Evolutionary conservation across 805 yeast species (phyloP).

Genomic region (Yarrowia keelungensis): DNA sequence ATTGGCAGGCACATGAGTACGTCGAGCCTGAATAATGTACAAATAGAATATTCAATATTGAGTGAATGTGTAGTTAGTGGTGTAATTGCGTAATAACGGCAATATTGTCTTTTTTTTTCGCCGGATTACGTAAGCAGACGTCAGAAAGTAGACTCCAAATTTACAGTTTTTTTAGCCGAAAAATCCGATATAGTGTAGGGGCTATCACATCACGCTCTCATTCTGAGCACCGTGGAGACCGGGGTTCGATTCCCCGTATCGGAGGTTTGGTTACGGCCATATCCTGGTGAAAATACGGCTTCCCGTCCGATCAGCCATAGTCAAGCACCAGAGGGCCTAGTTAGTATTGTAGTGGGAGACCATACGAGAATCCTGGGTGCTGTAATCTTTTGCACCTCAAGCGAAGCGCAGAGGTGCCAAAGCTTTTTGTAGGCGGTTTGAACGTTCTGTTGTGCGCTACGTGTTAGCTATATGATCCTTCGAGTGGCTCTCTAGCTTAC

Average conservation of each 20-base stretch:
- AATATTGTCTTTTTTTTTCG: no score
- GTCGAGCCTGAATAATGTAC: background rate
- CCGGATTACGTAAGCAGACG: no score
- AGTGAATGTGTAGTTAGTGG: no score
- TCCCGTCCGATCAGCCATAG: slow-evolving; percentile 37
- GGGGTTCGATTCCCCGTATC: slow-evolving; percentile 40
- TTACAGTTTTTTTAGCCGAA: no score
- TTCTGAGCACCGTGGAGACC: slow-evolving; percentile 37
- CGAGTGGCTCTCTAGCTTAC: no score
- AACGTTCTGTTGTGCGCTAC: no score
- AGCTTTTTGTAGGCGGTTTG: no score
- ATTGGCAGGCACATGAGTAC: background rate
- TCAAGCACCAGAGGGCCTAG: slow-evolving; percentile 33
- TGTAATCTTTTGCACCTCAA: slow-evolving; percentile 3
- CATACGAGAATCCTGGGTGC: slow-evolving; percentile 36
- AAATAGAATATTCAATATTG: no score
- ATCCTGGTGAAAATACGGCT: slow-evolving; percentile 36
- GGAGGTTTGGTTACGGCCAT: slow-evolving; percentile 32
- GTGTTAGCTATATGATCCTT: no score
- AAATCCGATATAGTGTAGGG: slow-evolving; percentile 38
- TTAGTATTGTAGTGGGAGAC: slow-evolving; percentile 35
- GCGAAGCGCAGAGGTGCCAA: no score
- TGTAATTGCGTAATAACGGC: no score
- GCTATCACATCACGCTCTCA: slow-evolving; percentile 39
- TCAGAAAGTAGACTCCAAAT: no score